phyloP scores from a whole-genome alignment of 2,329 filamentous ascomycete species.

The Metarhizium humberi region DNA sequence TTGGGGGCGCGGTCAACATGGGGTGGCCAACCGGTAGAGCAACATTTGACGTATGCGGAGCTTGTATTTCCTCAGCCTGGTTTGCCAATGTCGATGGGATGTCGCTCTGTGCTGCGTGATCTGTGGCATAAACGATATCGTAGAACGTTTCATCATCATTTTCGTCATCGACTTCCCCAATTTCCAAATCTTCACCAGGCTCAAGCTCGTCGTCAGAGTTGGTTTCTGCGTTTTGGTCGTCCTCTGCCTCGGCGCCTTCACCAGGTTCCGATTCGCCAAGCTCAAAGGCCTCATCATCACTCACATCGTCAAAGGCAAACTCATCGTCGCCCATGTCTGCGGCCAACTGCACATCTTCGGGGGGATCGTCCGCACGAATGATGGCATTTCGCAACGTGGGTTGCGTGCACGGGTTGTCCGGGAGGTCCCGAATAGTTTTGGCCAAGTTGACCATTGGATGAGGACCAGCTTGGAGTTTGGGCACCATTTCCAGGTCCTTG shows the following conservation, averaged over 20 bases:
- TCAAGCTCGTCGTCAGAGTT: neutral
- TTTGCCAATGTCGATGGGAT: neutral
- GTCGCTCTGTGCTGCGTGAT: neutral
- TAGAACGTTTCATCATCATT: neutral
- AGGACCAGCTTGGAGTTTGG: constrained; percentile 5
- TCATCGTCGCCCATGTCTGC: constrained; percentile 12
- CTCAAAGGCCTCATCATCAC: constrained; percentile 3
- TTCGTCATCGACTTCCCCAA: constrained; percentile 3
- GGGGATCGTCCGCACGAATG: neutral
- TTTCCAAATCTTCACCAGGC: constrained; percentile 2
- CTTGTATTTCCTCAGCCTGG: neutral
- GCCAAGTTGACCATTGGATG: constrained; percentile 17
- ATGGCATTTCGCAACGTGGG: neutral
- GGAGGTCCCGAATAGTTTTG: constrained; percentile 14
- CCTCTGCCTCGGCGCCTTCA: constrained; percentile 1
- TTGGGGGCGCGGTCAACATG: neutral
- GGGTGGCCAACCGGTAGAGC: neutral
- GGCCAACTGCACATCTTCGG: neutral
- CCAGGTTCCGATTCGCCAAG: constrained; percentile 9
- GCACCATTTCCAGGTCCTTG: constrained; percentile 11
- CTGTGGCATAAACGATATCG: neutral
- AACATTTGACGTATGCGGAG: neutral
- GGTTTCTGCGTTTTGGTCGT: neutral
- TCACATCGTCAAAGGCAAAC: neutral
- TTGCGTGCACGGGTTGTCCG: constrained; percentile 20